Percentiles rank a stretch among this genome's conserved stretches.
Conservation (phyloP, 139 green algal species). For the Chlamydomonas schloesseri region DNA sequence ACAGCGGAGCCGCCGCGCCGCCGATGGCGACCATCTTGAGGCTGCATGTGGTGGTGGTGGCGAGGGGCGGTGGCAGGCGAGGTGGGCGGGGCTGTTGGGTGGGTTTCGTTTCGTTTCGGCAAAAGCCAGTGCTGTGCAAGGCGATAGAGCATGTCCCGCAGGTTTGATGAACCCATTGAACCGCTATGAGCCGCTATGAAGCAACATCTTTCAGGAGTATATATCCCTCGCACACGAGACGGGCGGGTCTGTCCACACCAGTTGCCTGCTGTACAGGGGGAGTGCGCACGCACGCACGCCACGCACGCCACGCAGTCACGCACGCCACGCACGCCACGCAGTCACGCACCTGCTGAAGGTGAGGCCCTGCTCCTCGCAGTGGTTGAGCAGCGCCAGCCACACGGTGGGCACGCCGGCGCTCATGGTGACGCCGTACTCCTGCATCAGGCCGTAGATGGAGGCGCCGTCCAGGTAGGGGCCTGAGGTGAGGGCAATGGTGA, state of each 20-base stretch:
- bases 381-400: conserved; percentile 71
- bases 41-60: background rate
- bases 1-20: conserved; percentile 72
- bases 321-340: background rate
- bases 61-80: too few species aligned
- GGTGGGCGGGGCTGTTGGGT: too few species aligned
- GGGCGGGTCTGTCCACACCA: too few species aligned
- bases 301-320: background rate
- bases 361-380: conserved; percentile 63
- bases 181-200: too few species aligned
- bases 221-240: too few species aligned
- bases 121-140: too few species aligned
- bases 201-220: too few species aligned
- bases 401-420: conserved; percentile 82
- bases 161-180: too few species aligned
- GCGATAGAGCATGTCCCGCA: too few species aligned
- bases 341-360: conserved; percentile 28
- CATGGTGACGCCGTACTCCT: conserved; percentile 43
- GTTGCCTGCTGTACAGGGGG: too few species aligned
- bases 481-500: background rate
- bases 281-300: too few species aligned
- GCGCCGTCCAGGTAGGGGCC: conserved; percentile 77
- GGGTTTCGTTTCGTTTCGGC: too few species aligned
- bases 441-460: conserved; percentile 73
- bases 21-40: conserved; percentile 73